Base-by-base conservation (phyloP, 352 stramenopile genomes). In the Phytophthora parvispora region DNA sequence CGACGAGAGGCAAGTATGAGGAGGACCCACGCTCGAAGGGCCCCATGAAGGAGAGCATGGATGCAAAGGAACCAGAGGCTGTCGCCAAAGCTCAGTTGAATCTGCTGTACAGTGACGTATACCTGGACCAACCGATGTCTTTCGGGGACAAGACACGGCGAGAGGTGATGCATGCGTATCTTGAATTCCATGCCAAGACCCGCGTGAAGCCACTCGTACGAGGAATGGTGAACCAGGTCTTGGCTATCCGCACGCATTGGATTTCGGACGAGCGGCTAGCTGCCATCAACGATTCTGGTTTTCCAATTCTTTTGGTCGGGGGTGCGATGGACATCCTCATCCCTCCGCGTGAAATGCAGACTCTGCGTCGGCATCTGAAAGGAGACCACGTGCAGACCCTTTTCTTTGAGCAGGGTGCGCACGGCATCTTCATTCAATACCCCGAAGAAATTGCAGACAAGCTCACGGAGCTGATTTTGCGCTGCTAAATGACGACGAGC, bases 251-350 rank as follows among this genome's bases (percentile, higher is more conserved):
- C 9, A 78, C 77, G 12, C 80, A 89, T 45, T 80, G 67, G 54
- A 54, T 88, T 47, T 83, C 72, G 27, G 72, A 86, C 34, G 77
- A 84, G 27, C 75, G 80, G 0, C 73, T 89, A 15, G 69, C 49
- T 8, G 42, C 47, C 10, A 83, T 89, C 51, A 75, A 72, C 38
- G 59, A 67, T 16, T 47, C 42, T 9, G 80, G 77, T 0, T 89
- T 85, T 48, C 80, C 78, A 1, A 72, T 89, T 36, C 60, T 84
- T 8, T 65, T 89, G n/a, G 42, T 89, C 27, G 78, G 80, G 3
- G 65, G 69, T 20, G 64, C 60, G 1, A 49, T 80, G 28, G 80
- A 89, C 52, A 74, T 79, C 32, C 56, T 86, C 22, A 84, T 89
- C 3, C 75, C 73, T 7, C 67, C 69, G 1, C 47, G 60, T 16